Evolutionary conservation across 805 yeast species (phyloP).

Genomic region (Wickerhamomyces hampshirensis): DNA sequence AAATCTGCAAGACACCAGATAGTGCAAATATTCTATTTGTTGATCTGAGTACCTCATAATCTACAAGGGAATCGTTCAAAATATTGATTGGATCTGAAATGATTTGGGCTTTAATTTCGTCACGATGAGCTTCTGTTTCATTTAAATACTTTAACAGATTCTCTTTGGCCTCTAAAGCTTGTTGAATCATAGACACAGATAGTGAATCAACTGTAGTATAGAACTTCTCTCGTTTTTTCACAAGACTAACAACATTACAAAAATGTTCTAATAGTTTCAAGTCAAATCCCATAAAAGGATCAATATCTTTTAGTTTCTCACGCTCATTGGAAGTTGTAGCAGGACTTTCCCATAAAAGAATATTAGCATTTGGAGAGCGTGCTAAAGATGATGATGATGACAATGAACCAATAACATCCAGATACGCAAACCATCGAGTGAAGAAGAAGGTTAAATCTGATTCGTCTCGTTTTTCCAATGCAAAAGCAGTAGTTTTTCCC

Average conservation of each 20-base stretch:
- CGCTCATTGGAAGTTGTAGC: slow-evolving; percentile 14
- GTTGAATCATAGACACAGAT: slow-evolving; percentile 10
- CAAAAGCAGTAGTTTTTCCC: slow-evolving; percentile 3
- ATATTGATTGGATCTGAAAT: slow-evolving; percentile 6
- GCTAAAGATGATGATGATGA: slow-evolving; percentile 39
- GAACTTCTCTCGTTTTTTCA: slow-evolving; percentile 25
- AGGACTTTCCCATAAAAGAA: slow-evolving; percentile 19
- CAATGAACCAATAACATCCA: slow-evolving; percentile 59
- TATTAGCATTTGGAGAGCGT: slow-evolving; percentile 28
- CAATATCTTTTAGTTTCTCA: slow-evolving; percentile 40
- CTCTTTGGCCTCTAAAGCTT: slow-evolving; percentile 38
- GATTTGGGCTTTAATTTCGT: slow-evolving; percentile 18
- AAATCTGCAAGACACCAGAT: slow-evolving; percentile 52
- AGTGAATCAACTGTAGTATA: slow-evolving; percentile 14
- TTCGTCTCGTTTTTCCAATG: slow-evolving; percentile 16
- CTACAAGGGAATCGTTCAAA: slow-evolving; percentile 4
- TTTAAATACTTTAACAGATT: slow-evolving; percentile 23
- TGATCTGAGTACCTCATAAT: slow-evolving; percentile 31
- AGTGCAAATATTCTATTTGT: slow-evolving; percentile 49
- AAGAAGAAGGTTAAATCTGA: slow-evolving; percentile 42
- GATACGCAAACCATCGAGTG: slow-evolving; percentile 63
- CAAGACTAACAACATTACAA: slow-evolving; percentile 41
- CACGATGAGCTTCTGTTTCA: slow-evolving; percentile 24
- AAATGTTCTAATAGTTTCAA: slow-evolving; percentile 53
- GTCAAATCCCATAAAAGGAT: slow-evolving; percentile 64